These are phyloP conservation scores for Huntiella omanensis DNA, from an alignment of 2,329 filamentous ascomycete genomes.

Conservation along the genomic window DNA sequence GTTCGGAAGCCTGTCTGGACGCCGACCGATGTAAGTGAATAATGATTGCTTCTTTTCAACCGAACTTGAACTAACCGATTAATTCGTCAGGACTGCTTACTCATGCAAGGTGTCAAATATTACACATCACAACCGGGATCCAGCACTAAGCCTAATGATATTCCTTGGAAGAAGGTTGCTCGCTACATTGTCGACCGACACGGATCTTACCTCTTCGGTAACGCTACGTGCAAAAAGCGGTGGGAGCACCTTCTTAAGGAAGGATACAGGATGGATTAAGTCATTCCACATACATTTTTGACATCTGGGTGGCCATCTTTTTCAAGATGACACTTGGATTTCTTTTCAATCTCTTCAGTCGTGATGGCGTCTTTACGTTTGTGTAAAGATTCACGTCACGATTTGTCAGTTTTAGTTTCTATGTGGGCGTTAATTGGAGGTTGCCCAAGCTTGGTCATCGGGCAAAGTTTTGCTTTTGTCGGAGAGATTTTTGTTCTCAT, in stretches of 20 bases:
- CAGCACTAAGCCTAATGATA: constrained; percentile 15
- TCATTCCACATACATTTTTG: no score
- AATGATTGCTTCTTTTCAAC: neutral
- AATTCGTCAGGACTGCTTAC: no score
- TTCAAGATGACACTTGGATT: neutral
- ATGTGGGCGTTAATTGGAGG: no score
- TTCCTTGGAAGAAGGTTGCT: constrained; percentile 39
- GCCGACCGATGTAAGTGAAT: constrained; percentile 38
- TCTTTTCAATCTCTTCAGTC: neutral
- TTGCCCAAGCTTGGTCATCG: no score
- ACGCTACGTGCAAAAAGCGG: constrained; percentile 38
- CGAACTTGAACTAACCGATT: neutral
- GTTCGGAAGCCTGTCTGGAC: constrained; percentile 49
- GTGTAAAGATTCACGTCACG: no score
- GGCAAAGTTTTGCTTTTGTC: no score
- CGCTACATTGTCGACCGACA: constrained; percentile 32
- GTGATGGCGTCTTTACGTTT: no score
- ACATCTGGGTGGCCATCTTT: neutral
- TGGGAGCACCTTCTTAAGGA: constrained; percentile 28
- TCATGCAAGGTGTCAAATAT: no score
- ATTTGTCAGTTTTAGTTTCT: no score
- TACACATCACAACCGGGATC: constrained; percentile 16
- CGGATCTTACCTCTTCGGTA: constrained; percentile 39
- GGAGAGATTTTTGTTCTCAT: no score
- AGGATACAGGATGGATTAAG: neutral